A percentile compares a stretch with the other conserved stretches of the same genome.
These are phyloP conservation scores for Zymoseptoria pseudotritici DNA, from an alignment of 2,329 filamentous ascomycete species.

Conservation along the genomic window DNA sequence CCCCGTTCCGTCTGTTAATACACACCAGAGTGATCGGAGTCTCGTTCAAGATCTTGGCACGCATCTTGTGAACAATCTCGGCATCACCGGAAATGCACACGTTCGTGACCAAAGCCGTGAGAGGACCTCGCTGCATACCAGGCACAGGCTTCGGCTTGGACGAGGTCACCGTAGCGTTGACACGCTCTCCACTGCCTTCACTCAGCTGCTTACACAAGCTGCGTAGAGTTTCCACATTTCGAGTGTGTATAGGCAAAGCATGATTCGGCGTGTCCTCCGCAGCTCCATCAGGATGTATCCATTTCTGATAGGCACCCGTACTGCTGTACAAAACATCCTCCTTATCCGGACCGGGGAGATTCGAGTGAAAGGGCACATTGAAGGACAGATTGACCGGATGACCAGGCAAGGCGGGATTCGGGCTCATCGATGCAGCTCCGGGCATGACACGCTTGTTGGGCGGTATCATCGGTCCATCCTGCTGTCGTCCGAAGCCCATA, in stretches of 20 bases:
- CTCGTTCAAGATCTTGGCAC: constrained; percentile 82
- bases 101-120: constrained; percentile 58
- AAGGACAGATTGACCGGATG: constrained; percentile 85
- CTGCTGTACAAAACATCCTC: constrained; percentile 94
- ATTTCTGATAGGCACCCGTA: constrained; percentile 76
- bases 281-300: constrained; percentile 86
- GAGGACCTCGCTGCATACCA: constrained; percentile 43
- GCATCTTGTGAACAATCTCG: constrained; percentile 81
- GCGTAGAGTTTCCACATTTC: constrained; percentile 73
- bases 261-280: constrained; percentile 77
- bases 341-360: constrained; percentile 82
- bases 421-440: constrained; percentile 32
- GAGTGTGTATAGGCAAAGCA: constrained; percentile 83
- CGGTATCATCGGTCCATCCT: constrained; percentile 10
- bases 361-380: constrained; percentile 93
- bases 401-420: constrained; percentile 61
- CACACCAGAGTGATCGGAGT: constrained; percentile 87
- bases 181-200: constrained; percentile 53
- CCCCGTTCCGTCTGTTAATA: constrained; percentile 15
- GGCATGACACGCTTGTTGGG: constrained; percentile 46
- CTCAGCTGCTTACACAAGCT: constrained; percentile 77
- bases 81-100: constrained; percentile 84
- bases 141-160: constrained; percentile 62
- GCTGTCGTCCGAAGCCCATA: constrained; percentile 46
- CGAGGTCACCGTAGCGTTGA: constrained; percentile 76